A percentile compares a stretch with the other conserved stretches of the same genome.
Conservation (phyloP, 306 rosid species). For the Carpinus fangiana region DNA sequence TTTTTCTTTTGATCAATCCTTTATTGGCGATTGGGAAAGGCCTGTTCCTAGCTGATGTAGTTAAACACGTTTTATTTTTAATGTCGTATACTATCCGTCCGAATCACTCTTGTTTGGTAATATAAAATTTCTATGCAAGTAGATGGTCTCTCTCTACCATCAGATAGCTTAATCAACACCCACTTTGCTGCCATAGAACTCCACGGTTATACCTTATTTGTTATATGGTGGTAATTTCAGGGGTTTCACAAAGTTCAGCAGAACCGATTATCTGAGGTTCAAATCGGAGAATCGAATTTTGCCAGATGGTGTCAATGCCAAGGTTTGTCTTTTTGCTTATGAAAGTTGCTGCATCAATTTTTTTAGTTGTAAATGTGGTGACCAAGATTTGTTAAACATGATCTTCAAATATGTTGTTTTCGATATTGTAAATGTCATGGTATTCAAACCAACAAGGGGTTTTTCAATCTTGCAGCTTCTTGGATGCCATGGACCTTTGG, state of each 20-base stretch:
- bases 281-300: conserved; percentile 63
- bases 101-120: neutral
- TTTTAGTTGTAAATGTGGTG: neutral
- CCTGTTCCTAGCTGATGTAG: neutral
- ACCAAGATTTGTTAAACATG: neutral
- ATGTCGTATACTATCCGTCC: neutral
- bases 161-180: neutral
- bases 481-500: conserved; percentile 82
- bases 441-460: neutral
- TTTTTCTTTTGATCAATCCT: neutral
- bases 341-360: neutral
- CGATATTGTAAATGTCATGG: neutral
- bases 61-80: neutral
- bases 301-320: conserved; percentile 84
- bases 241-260: conserved; percentile 81
- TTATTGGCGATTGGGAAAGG: neutral
- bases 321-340: conserved; percentile 39
- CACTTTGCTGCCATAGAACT: neutral
- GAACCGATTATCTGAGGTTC: conserved; percentile 58
- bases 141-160: neutral
- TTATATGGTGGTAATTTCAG: conserved; percentile 35
- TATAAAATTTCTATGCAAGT: neutral
- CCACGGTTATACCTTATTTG: neutral
- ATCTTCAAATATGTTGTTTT: neutral
- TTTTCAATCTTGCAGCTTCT: conserved; percentile 47